A percentile compares a stretch with the other conserved stretches of the same genome.
Conservation (phyloP, 257 asterid species). For the Capsicum baccatum region DNA sequence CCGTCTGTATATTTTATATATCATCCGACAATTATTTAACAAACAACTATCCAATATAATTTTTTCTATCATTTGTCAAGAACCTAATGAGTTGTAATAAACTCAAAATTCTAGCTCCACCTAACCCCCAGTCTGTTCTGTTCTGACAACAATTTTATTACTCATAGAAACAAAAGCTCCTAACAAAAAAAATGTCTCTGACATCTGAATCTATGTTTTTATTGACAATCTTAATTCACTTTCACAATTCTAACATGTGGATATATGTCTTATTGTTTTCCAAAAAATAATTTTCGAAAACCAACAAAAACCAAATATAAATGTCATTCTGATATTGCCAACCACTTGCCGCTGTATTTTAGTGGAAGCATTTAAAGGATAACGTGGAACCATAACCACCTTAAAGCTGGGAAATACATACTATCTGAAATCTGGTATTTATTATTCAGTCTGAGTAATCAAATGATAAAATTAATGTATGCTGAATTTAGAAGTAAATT, state of each 20-base stretch:
- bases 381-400: neutral
- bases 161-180: neutral
- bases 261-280: neutral
- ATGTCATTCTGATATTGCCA: neutral
- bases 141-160: neutral
- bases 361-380: constrained; percentile 14
- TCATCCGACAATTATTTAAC: too few species aligned
- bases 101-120: too few species aligned
- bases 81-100: too few species aligned
- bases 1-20: too few species aligned
- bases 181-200: neutral
- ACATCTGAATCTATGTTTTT: neutral
- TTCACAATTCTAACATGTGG: neutral
- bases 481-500: neutral
- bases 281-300: neutral
- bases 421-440: neutral
- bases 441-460: neutral
- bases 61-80: too few species aligned
- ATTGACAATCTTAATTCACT: neutral
- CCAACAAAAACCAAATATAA: neutral
- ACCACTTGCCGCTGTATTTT: constrained; percentile 1
- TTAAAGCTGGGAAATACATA: neutral
- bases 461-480: neutral
- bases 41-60: too few species aligned
- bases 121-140: neutral